Evolutionary conservation across 805 yeast species (phyloP), one percentile per base, ranked within the genome.

Genomic region (Babjeviella inositovora): DNA sequence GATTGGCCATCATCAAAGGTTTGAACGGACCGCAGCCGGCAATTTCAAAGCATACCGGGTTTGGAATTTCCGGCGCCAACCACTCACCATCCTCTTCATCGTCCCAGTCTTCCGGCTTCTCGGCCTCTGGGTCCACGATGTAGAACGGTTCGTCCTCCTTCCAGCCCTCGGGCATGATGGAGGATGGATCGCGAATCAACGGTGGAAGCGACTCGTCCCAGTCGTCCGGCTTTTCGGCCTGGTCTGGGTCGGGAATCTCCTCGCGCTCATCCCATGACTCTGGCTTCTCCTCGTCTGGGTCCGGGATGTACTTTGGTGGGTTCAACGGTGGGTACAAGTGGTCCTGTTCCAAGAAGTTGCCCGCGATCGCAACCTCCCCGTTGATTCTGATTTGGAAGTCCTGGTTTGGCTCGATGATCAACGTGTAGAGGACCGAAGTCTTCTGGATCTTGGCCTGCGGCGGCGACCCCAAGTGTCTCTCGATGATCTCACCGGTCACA

Each of bases 41-140:
- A 15, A 45, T 34, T 8, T 39, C 36, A 15, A 50, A 56, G 47
- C 96, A 84, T 28, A 53, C 67, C 7, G 95, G 94, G 43, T 84
- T 84, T 21, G 52, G 53, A 22, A 82, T 56, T 22, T 55, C 45
- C 13, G 87, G 84, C 3, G 84, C 74, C 20, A 53, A 37, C 92
- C 92, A 85, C 37, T 61, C 72, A 5, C 94, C 95, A 41, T 82
- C 93, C 41, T 76, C 85, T 33, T 73, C 85, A 19, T 80, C 93
- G 40, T 79, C 79, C 95, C 95, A 84, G 38, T 63, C 73, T 21
- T 56, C 74, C 11, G 94, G 94, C 36, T 58, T 64, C 15, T 29
- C 39, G 14, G 80, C 73, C 2, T 53, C 57, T 18, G 92, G 82
- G 42, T 84, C 90, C 7, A 62, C 47, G 27, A 85, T 67, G 29